phyloP scores from a whole-genome alignment of 2,329 filamentous ascomycete genomes.

The Trichoderma cornu-damae region DNA sequence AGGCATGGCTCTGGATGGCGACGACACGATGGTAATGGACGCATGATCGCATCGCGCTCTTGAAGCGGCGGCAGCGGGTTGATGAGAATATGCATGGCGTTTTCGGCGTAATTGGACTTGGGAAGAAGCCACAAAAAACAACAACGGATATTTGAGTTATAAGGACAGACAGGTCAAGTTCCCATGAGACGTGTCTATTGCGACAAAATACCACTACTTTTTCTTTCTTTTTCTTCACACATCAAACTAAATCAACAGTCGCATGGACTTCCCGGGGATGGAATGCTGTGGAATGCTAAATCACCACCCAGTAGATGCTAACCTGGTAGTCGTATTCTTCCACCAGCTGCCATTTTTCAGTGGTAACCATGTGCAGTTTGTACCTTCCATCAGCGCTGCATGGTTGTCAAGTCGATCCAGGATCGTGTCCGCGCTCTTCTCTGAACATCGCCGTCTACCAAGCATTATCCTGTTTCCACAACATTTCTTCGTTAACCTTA shows the following conservation, averaged over 20 bases:
- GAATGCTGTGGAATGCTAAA: background rate
- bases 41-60: constrained; percentile 24
- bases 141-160: constrained; percentile 8
- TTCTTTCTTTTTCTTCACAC: background rate
- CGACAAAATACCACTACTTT: background rate
- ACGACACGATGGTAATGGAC: constrained; percentile 86
- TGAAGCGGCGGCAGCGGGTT: constrained; percentile 1
- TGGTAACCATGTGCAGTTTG: background rate
- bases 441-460: background rate
- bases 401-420: too few relatives aligned
- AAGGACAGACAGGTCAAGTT: background rate
- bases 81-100: constrained; percentile 23
- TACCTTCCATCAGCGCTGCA: background rate
- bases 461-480: background rate
- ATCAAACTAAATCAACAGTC: background rate
- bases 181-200: background rate
- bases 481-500: background rate
- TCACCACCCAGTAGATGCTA: background rate
- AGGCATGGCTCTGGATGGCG: constrained; percentile 58
- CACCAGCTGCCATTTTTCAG: background rate
- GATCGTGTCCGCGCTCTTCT: background rate
- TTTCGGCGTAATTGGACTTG: constrained; percentile 18
- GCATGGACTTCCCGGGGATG: background rate
- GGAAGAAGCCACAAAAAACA: background rate
- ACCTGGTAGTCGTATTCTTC: too few relatives aligned